Base-by-base conservation (phyloP, 768 basidiomycete genomes). In the Crassisporium funariophilum region DNA sequence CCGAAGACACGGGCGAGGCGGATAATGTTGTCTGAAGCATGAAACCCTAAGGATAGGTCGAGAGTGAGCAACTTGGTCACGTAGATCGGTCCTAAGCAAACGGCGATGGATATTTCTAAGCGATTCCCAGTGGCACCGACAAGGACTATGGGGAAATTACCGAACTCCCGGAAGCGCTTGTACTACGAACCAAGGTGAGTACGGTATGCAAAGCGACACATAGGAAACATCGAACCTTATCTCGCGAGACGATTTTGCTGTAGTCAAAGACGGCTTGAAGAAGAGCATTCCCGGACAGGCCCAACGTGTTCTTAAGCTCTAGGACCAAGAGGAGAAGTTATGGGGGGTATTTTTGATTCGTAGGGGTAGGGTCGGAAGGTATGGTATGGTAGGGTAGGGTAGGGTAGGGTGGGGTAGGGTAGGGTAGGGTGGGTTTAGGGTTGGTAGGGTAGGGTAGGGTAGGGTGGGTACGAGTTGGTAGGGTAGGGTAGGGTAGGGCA, bases 101-200 rank as follows among this genome's bases (percentile, higher is more conserved):
- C 47, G 20, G 55, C 52, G 21, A 43, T 16, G 13, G 46, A 43
- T 10, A 46, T 16, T 27, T 53, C 16, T 12, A 51, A n/a, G 44
- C 29, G 38, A 41, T 59, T 52, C 41, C 57, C 62, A 60, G 50
- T 49, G 34, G 37, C 40, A 47, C 54, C 47, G 33, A 53, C n/a
- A 21, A 56, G 51, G 43, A 56, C 51, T 25, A 42, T 37, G 43
- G 51, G 54, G 35, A 56, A 56, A 41, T 56, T 56, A 35, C 39
- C 46, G 39, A 35, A 49, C 12, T 35, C 44, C 43, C 44, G 47
- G 36, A 46, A 52, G 10, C 22, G 43, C 44, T 49, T 56, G 51
- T 45, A 56, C 54, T 56, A 36, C 44, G 31, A 46, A 39, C 13
- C 27, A 37, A 29, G 39, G 21, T 49, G 22, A 44, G 21, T 33